Evolutionary conservation across 805 yeast genomes (phyloP), one percentile per base, ranked within the genome.

Genomic region (Metschnikowia orientalis): DNA sequence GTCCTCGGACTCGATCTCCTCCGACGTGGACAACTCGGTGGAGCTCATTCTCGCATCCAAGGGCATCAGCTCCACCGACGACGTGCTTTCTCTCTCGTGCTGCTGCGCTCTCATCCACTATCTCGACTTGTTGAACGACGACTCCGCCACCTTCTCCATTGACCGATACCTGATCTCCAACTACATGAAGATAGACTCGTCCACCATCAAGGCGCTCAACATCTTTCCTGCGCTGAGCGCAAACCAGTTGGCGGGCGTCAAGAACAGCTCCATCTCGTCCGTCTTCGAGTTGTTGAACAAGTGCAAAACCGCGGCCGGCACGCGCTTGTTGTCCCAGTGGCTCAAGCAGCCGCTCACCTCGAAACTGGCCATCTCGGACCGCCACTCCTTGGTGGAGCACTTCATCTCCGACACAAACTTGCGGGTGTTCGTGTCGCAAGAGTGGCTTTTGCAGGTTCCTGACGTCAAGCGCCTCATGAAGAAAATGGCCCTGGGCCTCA

Each of bases 271-370:
- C 15, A 44, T 63, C 11, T 48, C 60, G 10, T 82, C 94, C 7
- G 60, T 92, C 25, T 89, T 75, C 53, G 96, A 94, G 16, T 67
- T 92, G 26, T 63, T 92, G 48, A 90, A 92, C 63, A 77, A 80
- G 46, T 90, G 97, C 65, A 87, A 84, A 48, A 81, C 95, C 4
- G 71, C 77, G 2, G 87, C 92, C n/a, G 99, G 99, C 6, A 67
- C 90, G 1, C 71, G 97, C 43, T 60, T 89, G 31, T 69, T 92
- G 16, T 79, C 92, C 10, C 95, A 87, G 51, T 92, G 98, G 98
- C 69, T 92, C 40, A 92, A 90, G 52, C 98, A 92, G 58, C 99
- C 99, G 1, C 68, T 92, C 30, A 79, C 95, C 33, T 77, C 77
- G 44, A 51, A 71, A 8, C 51, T 47, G 0, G 76, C 69, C 31